A percentile compares a stretch with the other conserved stretches of the same genome.
These are phyloP conservation scores for Catharanthus roseus DNA, from an alignment of 257 asterid species.

Conservation along the genomic window DNA sequence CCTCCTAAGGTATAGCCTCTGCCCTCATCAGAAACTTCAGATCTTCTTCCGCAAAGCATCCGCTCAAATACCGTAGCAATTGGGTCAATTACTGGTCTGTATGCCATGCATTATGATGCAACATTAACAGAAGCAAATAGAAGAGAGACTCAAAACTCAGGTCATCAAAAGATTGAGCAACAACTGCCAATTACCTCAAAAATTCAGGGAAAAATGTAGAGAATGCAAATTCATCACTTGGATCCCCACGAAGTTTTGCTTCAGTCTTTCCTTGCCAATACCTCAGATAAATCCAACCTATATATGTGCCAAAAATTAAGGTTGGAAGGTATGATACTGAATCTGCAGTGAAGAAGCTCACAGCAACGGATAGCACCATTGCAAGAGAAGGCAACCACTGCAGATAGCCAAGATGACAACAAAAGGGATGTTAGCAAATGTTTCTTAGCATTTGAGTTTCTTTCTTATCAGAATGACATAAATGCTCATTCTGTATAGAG, in stretches of 20 bases:
- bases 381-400: constrained; percentile 93
- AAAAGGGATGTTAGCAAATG: constrained; percentile 14
- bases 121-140: constrained; percentile 14
- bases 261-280: constrained; percentile 82
- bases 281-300: constrained; percentile 90
- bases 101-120: constrained; percentile 21
- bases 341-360: constrained; percentile 69
- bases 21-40: constrained; percentile 49
- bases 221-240: constrained; percentile 88
- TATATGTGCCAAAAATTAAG: constrained; percentile 67
- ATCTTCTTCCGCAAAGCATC: constrained; percentile 70
- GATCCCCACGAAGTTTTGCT: constrained; percentile 77
- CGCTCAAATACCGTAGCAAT: constrained; percentile 65
- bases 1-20: constrained; percentile 57
- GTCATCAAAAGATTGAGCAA: background rate
- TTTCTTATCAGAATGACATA: background rate
- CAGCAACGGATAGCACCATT: constrained; percentile 46
- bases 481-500: background rate
- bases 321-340: constrained; percentile 73
- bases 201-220: constrained; percentile 77
- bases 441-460: constrained; percentile 1
- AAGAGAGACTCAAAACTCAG: constrained; percentile 5
- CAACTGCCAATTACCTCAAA: constrained; percentile 38
- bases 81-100: constrained; percentile 78
- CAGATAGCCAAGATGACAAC: constrained; percentile 28